phyloP scores from a whole-genome alignment of 352 stramenopile genomes.

The Pythium brachiatum region DNA sequence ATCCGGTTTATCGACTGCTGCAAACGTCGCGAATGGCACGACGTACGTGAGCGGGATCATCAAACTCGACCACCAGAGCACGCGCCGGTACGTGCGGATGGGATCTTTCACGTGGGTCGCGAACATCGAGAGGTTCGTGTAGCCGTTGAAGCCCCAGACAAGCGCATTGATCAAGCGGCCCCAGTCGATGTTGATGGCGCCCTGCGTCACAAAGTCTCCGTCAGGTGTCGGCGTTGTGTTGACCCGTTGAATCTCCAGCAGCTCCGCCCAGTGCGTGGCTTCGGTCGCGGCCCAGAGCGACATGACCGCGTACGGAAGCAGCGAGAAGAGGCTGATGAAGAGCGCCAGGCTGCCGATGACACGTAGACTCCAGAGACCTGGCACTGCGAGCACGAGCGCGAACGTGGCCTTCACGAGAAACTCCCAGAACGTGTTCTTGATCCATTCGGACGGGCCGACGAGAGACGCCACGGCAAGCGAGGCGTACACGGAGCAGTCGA shows the following conservation, averaged over 20 bases:
- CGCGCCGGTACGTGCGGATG: slow-evolving; percentile 32
- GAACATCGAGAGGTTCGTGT: slow-evolving; percentile 55
- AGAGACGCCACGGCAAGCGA: slow-evolving; percentile 40
- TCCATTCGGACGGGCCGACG: slow-evolving; percentile 6
- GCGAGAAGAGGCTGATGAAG: slow-evolving; percentile 31
- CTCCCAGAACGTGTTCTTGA: slow-evolving; percentile 36
- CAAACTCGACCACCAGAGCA: slow-evolving; percentile 37
- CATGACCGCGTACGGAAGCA: slow-evolving; percentile 40
- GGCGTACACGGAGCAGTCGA: slow-evolving; percentile 73
- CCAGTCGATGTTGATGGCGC: slow-evolving; percentile 24
- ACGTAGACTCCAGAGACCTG: slow-evolving; percentile 43
- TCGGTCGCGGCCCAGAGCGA: slow-evolving; percentile 35
- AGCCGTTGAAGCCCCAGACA: slow-evolving; percentile 57
- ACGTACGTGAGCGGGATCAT: slow-evolving; percentile 51
- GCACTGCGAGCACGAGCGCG: slow-evolving; percentile 48
- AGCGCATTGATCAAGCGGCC: slow-evolving; percentile 32
- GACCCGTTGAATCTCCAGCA: slow-evolving; percentile 30
- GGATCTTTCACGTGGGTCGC: slow-evolving; percentile 41
- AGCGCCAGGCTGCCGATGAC: slow-evolving; percentile 34
- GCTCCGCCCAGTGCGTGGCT: slow-evolving; percentile 34
- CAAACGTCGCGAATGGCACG: slow-evolving; percentile 32
- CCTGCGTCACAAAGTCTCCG: slow-evolving; percentile 12
- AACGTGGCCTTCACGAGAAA: slow-evolving; percentile 42
- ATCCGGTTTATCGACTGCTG: slow-evolving; percentile 35
- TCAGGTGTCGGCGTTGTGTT: slow-evolving; percentile 21